A percentile compares a stretch with the other conserved stretches of the same genome.
Evolutionary conservation across 108 stramenopile species (phyloP).

Genomic region (Conticribra guillardii): DNA sequence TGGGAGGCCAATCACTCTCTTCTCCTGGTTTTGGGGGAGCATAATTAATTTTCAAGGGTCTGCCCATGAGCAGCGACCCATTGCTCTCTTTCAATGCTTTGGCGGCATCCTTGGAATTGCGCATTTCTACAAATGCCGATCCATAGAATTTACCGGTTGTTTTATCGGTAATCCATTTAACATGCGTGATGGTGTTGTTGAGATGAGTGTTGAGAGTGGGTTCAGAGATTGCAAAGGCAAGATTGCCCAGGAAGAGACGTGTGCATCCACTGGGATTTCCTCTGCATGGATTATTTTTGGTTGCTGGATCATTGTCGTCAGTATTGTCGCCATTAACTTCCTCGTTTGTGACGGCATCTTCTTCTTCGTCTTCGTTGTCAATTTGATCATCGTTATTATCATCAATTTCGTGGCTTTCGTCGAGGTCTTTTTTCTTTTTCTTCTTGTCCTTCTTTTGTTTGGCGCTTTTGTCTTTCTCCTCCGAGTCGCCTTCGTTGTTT

Average conservation of each 20-base stretch:
- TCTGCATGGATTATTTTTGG: conserved; percentile 78
- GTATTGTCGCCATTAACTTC: conserved; percentile 17
- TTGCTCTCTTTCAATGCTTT: conserved; percentile 68
- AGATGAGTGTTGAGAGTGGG: conserved; percentile 67
- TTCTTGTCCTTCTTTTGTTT: conserved; percentile 2
- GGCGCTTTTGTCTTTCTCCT: conserved; percentile 14
- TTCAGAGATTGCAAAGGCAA: conserved; percentile 88
- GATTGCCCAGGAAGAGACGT: conserved; percentile 87
- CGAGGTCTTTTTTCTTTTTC: conserved; percentile 2
- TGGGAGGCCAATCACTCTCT: conserved; percentile 68
- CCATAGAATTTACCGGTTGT: conserved; percentile 88
- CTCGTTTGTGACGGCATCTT: conserved; percentile 18
- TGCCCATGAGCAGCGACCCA: conserved; percentile 81
- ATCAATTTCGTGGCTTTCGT: background rate
- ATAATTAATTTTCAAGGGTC: conserved; percentile 94
- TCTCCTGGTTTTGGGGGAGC: conserved; percentile 87
- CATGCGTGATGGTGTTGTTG: conserved; percentile 72
- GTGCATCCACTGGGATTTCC: conserved; percentile 87
- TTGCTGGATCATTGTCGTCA: conserved; percentile 30
- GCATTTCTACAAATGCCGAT: conserved; percentile 82
- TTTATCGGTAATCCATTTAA: conserved; percentile 92
- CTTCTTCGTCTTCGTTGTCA: conserved; percentile 23
- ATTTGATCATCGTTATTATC: conserved; percentile 1
- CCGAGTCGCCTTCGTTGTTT: conserved; percentile 11
- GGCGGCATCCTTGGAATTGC: conserved; percentile 68